phyloP scores from a whole-genome alignment of 2,329 filamentous ascomycete genomes.

The Tolypocladium tropicale region DNA sequence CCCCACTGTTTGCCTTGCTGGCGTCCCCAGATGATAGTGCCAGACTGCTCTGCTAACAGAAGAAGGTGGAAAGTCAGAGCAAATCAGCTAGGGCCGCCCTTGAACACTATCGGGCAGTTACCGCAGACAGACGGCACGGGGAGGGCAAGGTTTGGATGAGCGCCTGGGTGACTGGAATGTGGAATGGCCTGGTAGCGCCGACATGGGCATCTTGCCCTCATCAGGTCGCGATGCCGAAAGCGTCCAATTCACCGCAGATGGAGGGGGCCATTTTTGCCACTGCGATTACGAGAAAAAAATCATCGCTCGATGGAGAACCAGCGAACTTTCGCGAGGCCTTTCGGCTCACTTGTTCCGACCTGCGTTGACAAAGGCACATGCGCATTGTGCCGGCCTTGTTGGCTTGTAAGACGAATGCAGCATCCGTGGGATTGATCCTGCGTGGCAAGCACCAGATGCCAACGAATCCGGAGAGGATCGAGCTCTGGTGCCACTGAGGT shows the following conservation, averaged over 20 bases:
- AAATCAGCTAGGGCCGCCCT: not conserved
- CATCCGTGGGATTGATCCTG: not conserved
- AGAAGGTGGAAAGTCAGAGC: not conserved
- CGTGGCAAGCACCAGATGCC: not conserved
- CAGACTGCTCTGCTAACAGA: not conserved
- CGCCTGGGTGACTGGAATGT: not conserved
- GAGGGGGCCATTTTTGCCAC: not conserved
- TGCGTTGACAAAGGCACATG: not conserved
- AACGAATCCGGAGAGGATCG: not conserved
- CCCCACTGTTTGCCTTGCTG: too few species aligned
- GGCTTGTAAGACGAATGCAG: not conserved
- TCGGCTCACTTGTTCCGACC: not conserved
- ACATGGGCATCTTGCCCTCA: not conserved
- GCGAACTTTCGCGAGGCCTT: not conserved
- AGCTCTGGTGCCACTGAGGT: not conserved
- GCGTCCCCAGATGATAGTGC: not conserved
- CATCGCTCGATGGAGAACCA: not conserved
- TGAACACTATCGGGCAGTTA: not conserved
- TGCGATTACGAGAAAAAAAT: not conserved
- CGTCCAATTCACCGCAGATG: not conserved
- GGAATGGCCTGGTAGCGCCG: not conserved
- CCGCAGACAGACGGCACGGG: not conserved
- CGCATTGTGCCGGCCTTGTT: not conserved
- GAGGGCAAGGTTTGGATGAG: not conserved
- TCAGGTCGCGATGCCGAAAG: not conserved